Percentiles rank a stretch among this genome's conserved stretches.
These are phyloP conservation scores for Lentithecium fluviatile DNA, from an alignment of 495 filamentous ascomycete genomes.

Conservation along the genomic window DNA sequence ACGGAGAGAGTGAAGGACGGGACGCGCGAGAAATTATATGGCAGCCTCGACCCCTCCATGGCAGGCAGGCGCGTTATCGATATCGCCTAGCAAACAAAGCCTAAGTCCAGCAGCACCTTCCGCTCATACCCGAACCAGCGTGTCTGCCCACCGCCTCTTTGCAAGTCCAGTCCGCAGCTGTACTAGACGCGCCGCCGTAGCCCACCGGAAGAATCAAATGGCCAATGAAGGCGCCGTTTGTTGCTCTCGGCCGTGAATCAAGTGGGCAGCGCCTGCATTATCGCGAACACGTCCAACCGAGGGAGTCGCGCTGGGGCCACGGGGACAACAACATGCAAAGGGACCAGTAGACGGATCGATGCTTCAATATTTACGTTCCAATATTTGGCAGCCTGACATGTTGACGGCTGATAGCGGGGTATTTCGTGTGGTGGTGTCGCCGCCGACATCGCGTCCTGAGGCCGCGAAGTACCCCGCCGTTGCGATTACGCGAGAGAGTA, in stretches of 20 bases:
- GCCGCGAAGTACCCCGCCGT: neutral
- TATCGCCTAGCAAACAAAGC: conserved; percentile 4
- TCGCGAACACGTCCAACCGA: too few relatives aligned
- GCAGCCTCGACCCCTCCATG: neutral
- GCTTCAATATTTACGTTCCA: too few relatives aligned
- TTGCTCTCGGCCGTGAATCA: neutral
- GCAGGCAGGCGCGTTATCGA: conserved; percentile 17
- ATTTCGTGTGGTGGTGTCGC: neutral
- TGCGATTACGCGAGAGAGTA: neutral
- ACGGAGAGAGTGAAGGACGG: neutral
- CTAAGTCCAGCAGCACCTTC: neutral
- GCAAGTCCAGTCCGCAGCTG: neutral
- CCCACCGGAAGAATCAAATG: neutral
- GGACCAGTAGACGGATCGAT: neutral
- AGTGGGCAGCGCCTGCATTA: too few relatives aligned
- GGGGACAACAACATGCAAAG: too few relatives aligned
- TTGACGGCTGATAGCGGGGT: neutral
- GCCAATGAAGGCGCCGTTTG: conserved; percentile 18
- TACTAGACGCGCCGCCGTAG: conserved; percentile 13
- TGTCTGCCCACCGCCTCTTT: conserved; percentile 28
- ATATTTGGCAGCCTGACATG: neutral
- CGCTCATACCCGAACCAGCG: conserved; percentile 19
- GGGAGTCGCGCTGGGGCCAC: too few relatives aligned
- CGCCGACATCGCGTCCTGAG: neutral
- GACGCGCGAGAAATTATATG: conserved; percentile 18